Percentiles rank a stretch among this genome's conserved stretches.
phyloP scores from a whole-genome alignment of 305 asterid species.

The Solanum hybrid region DNA sequence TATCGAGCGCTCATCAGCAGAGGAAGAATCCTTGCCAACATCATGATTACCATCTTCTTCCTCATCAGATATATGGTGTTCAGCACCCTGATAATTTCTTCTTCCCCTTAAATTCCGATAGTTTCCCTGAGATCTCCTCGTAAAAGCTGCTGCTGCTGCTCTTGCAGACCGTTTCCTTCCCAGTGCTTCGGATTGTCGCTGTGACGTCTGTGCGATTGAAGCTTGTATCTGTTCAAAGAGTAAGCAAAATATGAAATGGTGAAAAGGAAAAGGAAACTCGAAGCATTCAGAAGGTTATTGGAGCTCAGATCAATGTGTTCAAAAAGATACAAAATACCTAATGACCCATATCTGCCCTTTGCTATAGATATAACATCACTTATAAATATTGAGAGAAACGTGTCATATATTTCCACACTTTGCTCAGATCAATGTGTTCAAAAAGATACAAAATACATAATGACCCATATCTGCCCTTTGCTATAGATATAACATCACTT shows the following conservation, averaged over 20 bases:
- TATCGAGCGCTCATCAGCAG: conserved; percentile 62
- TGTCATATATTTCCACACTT: neutral
- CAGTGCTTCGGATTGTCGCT: conserved; percentile 86
- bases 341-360: neutral
- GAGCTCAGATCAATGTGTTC: neutral
- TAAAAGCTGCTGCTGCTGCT: conserved; percentile 36
- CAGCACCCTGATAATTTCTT: conserved; percentile 47
- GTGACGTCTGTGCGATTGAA: conserved; percentile 76
- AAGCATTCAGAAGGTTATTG: neutral
- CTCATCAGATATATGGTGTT: conserved; percentile 64
- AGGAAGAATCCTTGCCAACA: conserved; percentile 86
- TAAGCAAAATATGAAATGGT: conserved; percentile 7
- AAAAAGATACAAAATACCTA: neutral
- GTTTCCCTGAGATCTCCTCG: conserved; percentile 55
- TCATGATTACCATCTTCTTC: conserved; percentile 68
- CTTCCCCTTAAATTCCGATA: conserved; percentile 57
- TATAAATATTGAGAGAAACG: neutral
- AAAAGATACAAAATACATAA: neutral
- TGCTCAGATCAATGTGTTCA: neutral
- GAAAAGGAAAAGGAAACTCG: neutral
- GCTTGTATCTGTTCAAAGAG: conserved; percentile 67
- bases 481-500: neutral
- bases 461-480: neutral
- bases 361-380: neutral
- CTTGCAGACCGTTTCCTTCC: conserved; percentile 75